These are phyloP conservation scores for Funneliformis caledonium DNA, from an alignment of 371 early-diverging fungal genomes.

Conservation along the genomic window DNA sequence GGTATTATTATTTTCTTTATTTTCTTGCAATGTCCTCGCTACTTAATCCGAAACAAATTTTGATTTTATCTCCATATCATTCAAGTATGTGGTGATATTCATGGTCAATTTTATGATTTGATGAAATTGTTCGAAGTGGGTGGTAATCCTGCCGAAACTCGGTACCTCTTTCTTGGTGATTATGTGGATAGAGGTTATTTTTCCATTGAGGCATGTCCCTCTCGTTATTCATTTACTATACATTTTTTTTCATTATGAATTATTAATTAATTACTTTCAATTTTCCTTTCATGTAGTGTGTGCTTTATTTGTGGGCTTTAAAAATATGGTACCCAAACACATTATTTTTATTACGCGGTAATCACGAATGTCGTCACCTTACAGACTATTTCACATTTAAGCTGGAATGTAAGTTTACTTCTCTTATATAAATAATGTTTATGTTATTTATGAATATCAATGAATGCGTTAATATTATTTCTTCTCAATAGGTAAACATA, in stretches of 20 bases:
- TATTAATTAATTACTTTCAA: background rate
- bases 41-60: background rate
- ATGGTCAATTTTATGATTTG: slow-evolving; percentile 99
- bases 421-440: background rate
- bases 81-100: slow-evolving; percentile 97
- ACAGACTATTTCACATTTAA: slow-evolving; percentile 98
- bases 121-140: slow-evolving; percentile 98
- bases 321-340: slow-evolving; percentile 94
- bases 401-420: slow-evolving; percentile 80
- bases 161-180: slow-evolving; percentile 95
- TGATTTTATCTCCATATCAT: slow-evolving; percentile 7
- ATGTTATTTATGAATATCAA: background rate
- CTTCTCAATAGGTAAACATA: slow-evolving; percentile 75
- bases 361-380: slow-evolving; percentile 98
- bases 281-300: slow-evolving; percentile 63
- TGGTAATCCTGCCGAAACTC: slow-evolving; percentile 88
- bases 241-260: background rate
- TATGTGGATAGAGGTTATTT: slow-evolving; percentile 99
- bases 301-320: slow-evolving; percentile 86
- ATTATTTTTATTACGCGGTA: slow-evolving; percentile 94
- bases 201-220: slow-evolving; percentile 73
- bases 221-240: background rate
- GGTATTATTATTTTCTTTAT: slow-evolving; percentile 50
- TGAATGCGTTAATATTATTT: slow-evolving; percentile 39
- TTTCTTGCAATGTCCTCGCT: background rate